Evolutionary conservation across 768 basidiomycete species (phyloP).

Genomic region (Suillus bovinus): DNA sequence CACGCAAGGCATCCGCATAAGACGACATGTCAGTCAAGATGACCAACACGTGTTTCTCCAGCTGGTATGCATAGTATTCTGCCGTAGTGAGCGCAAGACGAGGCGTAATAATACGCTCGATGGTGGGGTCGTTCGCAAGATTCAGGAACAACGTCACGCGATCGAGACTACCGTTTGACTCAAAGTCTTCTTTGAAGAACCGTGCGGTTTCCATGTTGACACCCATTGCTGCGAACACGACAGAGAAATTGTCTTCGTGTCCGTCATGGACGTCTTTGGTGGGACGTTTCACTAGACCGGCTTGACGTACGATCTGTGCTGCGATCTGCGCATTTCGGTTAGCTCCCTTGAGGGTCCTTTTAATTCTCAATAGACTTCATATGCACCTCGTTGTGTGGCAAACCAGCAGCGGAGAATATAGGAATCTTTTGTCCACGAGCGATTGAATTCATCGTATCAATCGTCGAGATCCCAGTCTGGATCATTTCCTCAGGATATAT

Average conservation of each 20-base stretch:
- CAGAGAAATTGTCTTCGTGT: constrained; percentile 99
- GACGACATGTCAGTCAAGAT: constrained; percentile 99
- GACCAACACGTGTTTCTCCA: constrained; percentile 99
- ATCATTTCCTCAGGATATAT: constrained; percentile 99
- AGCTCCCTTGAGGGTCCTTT: not conserved
- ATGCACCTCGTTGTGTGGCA: constrained; percentile 94
- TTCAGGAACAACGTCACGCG: constrained; percentile 98
- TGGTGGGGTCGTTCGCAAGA: constrained; percentile 98
- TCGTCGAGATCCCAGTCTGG: constrained; percentile 99
- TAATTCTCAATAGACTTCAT: not conserved
- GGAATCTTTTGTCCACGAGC: constrained; percentile 99
- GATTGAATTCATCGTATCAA: constrained; percentile 98
- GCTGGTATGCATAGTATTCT: constrained; percentile 98
- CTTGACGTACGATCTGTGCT: constrained; percentile 99
- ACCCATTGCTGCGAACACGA: constrained; percentile 99
- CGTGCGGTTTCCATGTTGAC: constrained; percentile 99
- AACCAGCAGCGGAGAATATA: constrained; percentile 98
- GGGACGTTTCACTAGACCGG: constrained; percentile 94
- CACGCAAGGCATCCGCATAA: constrained; percentile 94
- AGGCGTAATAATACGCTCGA: constrained; percentile 99
- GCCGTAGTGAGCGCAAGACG: constrained; percentile 97
- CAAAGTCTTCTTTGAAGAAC: constrained; percentile 99
- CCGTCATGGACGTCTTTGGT: constrained; percentile 98
- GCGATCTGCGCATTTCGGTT: constrained; percentile 67
- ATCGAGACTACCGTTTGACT: constrained; percentile 96